These are phyloP conservation scores for Solanum dulcamara DNA, from an alignment of 257 asterid species.

Conservation along the genomic window DNA sequence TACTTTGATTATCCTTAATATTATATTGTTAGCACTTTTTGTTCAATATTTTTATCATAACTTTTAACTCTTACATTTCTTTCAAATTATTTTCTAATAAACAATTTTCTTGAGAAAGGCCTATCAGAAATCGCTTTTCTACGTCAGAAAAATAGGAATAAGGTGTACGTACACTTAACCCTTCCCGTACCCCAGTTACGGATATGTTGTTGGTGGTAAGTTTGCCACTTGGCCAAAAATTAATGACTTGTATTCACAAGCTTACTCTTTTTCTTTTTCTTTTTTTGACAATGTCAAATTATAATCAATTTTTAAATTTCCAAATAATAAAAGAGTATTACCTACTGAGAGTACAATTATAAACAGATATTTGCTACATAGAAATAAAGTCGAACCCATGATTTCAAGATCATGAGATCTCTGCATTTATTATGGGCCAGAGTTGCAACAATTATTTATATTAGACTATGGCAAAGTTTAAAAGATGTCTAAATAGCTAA, in stretches of 20 bases:
- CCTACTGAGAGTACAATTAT: background rate
- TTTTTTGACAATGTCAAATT: background rate
- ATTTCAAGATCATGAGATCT: background rate
- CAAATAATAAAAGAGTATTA: background rate
- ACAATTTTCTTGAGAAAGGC: background rate
- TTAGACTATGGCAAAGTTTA: background rate
- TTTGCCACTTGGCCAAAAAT: background rate
- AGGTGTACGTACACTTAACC: fast-evolving
- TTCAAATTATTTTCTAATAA: background rate
- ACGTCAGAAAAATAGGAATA: background rate
- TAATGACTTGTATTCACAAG: background rate
- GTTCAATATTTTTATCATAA: background rate
- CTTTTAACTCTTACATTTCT: background rate
- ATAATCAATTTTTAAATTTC: background rate
- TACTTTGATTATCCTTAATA: background rate
- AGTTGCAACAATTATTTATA: background rate
- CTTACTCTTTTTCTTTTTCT: background rate
- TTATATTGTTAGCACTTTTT: background rate
- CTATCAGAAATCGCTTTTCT: background rate
- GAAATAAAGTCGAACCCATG: background rate
- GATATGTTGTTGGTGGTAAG: background rate
- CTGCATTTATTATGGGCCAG: background rate
- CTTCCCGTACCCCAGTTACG: background rate
- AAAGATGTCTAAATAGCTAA: background rate
- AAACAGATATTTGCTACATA: background rate